Base-by-base conservation (phyloP, 495 filamentous ascomycete genomes). In the Aspergillus biplanus region DNA sequence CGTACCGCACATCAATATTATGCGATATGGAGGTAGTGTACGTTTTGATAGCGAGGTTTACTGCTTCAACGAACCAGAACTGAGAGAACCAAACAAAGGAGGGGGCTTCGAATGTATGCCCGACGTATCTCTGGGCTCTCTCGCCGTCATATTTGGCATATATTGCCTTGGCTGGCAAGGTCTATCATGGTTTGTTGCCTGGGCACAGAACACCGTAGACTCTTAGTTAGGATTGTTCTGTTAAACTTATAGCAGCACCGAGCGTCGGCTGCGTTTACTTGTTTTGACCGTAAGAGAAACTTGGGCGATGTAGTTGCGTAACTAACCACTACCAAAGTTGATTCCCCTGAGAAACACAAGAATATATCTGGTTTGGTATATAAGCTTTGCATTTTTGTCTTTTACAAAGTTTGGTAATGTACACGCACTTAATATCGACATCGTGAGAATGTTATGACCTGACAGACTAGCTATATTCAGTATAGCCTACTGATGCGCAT, bases 161-260 rank as follows among this genome's bases (percentile, higher is more conserved):
- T 12, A 58, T 65, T 12, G 83, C 86, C 78, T 93, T 92, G 52
- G 86, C 86, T 4, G 86, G 85, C 34, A 90, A 73, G 3, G 78
- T 83, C 87, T 87, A 91, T 4, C 90, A 90, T 0, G 90, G 90
- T 62, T 86, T 86, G 75, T 93, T 92, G 46, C 89, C 88, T 85
- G 58, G 6, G 6, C 6, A 39, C 6, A 39, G 35, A 12, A 39
- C 6, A 12, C 35, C 35, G 35, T n/a, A n/a, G 35, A 12, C 12
- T 6, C 35, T 12, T 39, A 6, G 35, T 39, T 39, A 39, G 35
- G 6, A 6, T 12, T 39, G 35, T 12, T 39, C 12, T 39, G 6
- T 39, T 12, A 6, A 39, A 39, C 6, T 39, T 6, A 39, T 6
- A 39, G 35, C 6, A 39, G 12, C 6, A 6, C 12, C 35, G 35